phyloP scores from a whole-genome alignment of 768 basidiomycete species.

The Kwoniella mangroviensis region DNA sequence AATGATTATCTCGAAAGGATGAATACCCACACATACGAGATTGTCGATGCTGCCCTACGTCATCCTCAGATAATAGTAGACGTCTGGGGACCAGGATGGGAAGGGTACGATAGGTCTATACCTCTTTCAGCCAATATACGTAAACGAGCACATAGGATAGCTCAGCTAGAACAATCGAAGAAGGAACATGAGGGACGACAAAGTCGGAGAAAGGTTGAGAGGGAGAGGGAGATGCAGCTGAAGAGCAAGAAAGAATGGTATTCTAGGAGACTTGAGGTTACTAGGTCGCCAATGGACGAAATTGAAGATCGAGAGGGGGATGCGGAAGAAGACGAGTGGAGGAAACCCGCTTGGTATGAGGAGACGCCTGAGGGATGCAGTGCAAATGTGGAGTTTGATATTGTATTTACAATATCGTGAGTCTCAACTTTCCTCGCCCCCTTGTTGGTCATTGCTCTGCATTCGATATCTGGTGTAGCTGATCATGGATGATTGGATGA shows the following conservation, averaged over 20 bases:
- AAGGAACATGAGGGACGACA: constrained; percentile 9
- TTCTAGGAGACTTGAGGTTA: constrained; percentile 25
- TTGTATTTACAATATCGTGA: constrained; percentile 56
- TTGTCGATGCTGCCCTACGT: constrained; percentile 55
- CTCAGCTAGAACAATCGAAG: constrained; percentile 35
- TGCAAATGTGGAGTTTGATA: constrained; percentile 30
- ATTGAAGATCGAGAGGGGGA: constrained; percentile 2
- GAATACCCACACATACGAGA: constrained; percentile 58
- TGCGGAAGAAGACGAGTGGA: constrained; percentile 16
- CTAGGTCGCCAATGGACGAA: constrained; percentile 15
- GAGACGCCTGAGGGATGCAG: constrained; percentile 30
- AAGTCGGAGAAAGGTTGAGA: constrained; percentile 4
- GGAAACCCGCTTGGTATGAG: constrained; percentile 20
- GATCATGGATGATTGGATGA: constrained; percentile 11
- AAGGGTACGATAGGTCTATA: constrained; percentile 47
- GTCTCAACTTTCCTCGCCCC: neutral
- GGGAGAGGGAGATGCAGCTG: constrained; percentile 19
- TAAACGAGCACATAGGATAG: constrained; percentile 35
- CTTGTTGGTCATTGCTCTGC: neutral
- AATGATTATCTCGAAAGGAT: constrained; percentile 56
- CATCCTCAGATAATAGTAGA: constrained; percentile 53
- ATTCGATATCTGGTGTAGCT: too few relatives aligned
- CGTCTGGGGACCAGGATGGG: constrained; percentile 58
- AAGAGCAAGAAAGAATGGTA: constrained; percentile 23
- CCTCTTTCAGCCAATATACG: constrained; percentile 52